Conservation (phyloP, 2,329 filamentous ascomycete genomes). For the Talaromyces piceae region DNA sequence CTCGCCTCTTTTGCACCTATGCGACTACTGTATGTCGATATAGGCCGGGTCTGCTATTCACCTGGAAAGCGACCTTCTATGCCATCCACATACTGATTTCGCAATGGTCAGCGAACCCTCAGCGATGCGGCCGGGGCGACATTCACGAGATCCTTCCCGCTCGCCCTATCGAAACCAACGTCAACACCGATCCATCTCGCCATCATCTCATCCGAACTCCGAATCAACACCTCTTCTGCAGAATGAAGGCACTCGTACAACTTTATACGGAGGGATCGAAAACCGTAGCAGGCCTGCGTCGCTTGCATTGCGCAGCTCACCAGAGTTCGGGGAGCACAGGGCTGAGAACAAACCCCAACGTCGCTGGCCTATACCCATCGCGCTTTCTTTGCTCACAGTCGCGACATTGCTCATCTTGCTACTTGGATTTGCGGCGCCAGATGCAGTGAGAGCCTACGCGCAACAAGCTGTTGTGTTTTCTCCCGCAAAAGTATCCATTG, state of each 20-base stretch:
- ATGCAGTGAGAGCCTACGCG: conserved; percentile 75
- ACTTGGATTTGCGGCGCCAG: conserved; percentile 73
- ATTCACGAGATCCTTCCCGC: conserved; percentile 12
- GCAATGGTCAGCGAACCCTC: conserved; percentile 29
- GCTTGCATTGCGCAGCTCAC: conserved; percentile 15
- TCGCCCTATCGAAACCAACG: conserved; percentile 15
- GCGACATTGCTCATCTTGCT: conserved; percentile 62
- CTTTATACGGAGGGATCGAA: conserved; percentile 23
- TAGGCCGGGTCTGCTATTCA: background rate
- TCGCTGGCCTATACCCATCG: conserved; percentile 72
- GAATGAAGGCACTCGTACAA: conserved; percentile 25
- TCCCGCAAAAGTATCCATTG: conserved; percentile 75
- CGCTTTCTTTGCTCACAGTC: conserved; percentile 59
- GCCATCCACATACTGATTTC: conserved; percentile 5
- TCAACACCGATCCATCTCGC: conserved; percentile 9
- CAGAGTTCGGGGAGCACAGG: conserved; percentile 10
- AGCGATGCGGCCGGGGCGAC: conserved; percentile 23
- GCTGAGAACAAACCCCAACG: conserved; percentile 24
- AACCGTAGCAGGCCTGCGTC: conserved; percentile 17
- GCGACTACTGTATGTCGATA: background rate
- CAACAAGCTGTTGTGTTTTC: conserved; percentile 75
- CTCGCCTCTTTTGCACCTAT: background rate
- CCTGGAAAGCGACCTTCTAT: background rate
- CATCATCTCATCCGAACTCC: conserved; percentile 29
- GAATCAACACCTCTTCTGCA: conserved; percentile 38